Conservation (phyloP, 345 rosid genomes). For the Psidium guajava region DNA sequence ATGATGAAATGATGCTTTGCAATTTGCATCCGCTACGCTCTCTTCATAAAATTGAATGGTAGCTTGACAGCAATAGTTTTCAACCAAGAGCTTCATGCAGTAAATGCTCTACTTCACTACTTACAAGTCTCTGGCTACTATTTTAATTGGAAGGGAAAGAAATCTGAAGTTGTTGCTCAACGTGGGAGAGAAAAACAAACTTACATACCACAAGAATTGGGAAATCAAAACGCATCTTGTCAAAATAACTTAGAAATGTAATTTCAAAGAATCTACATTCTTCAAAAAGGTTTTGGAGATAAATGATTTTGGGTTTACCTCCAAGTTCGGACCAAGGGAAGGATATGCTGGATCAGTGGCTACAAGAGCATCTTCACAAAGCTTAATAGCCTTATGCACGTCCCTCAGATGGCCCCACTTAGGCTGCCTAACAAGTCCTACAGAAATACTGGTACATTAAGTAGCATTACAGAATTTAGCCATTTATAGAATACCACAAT, state of each 20-base stretch:
- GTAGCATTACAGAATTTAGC: background rate
- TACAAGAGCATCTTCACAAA: slow-evolving; percentile 64
- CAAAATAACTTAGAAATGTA: background rate
- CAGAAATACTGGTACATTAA: background rate
- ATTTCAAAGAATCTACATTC: background rate
- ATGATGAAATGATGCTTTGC: background rate
- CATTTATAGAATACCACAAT: background rate
- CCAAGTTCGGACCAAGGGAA: slow-evolving; percentile 65
- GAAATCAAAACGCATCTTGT: background rate
- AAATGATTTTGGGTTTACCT: slow-evolving; percentile 30
- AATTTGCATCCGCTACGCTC: background rate
- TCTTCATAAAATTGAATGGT: background rate
- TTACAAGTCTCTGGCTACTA: background rate
- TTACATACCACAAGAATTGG: background rate
- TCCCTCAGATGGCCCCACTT: slow-evolving; percentile 93
- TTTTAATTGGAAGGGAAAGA: background rate
- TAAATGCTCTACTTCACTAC: background rate
- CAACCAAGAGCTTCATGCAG: background rate
- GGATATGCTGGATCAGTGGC: slow-evolving; percentile 64
- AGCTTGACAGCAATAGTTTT: background rate
- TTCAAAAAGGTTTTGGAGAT: background rate
- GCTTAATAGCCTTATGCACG: slow-evolving; percentile 84
- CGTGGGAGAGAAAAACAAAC: background rate
- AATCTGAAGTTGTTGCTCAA: background rate
- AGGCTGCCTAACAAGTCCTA: slow-evolving; percentile 85